These are phyloP conservation scores for Poa annua DNA, from an alignment of 176 grass and related monocot genomes.

Conservation along the genomic window DNA sequence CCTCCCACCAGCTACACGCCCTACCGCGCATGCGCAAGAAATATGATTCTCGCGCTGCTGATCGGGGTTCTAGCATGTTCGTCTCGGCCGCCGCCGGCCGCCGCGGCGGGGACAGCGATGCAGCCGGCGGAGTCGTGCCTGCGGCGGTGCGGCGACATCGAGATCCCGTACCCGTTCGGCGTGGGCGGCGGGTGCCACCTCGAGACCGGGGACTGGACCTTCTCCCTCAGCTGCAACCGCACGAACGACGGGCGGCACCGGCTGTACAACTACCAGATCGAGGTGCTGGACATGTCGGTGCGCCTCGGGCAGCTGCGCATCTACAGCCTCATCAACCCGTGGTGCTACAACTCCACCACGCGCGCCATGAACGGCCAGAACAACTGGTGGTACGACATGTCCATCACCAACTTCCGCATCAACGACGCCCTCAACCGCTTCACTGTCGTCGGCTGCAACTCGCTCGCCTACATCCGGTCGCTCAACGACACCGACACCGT, in stretches of 20 bases:
- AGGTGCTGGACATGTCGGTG: constrained; percentile 55
- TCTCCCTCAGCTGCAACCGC: constrained; percentile 52
- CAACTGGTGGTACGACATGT: constrained; percentile 54
- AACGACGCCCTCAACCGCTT: constrained; percentile 65
- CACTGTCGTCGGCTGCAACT: constrained; percentile 76
- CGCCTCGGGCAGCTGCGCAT: constrained; percentile 46
- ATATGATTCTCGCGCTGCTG: constrained; percentile 23
- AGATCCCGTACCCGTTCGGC: constrained; percentile 84
- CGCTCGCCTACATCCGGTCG: constrained; percentile 53
- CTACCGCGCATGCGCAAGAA: not conserved
- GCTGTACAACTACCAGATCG: constrained; percentile 58
- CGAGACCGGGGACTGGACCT: constrained; percentile 61
- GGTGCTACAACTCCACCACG: constrained; percentile 56
- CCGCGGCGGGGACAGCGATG: constrained; percentile 24
- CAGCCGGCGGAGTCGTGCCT: constrained; percentile 43
- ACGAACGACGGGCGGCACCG: not conserved
- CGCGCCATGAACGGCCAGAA: not conserved
- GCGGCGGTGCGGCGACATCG: constrained; percentile 53
- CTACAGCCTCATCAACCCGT: constrained; percentile 48
- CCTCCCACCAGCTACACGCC: not conserved
- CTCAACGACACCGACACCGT: not conserved
- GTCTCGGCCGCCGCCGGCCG: not conserved
- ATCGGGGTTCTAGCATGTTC: not conserved
- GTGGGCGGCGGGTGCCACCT: constrained; percentile 59
- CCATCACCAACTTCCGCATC: constrained; percentile 60